Evolutionary conservation across 1,284 basidiomycete genomes (phyloP).

Genomic region (Ceratobasidium sp.): DNA sequence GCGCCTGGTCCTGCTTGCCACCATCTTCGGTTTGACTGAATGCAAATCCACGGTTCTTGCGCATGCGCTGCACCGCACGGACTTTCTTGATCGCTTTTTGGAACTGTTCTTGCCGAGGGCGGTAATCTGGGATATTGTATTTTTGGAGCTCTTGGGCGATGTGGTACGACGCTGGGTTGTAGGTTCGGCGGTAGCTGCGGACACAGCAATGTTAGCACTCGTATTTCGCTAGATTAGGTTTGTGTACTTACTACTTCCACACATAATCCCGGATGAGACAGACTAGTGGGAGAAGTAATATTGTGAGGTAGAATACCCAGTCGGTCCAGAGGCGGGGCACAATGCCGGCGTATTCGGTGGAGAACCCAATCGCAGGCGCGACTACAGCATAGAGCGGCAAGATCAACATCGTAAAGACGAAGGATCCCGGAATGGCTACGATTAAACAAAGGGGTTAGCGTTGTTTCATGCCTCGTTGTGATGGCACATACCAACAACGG

Average conservation of each 20-base stretch:
- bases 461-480: not conserved
- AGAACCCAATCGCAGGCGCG: slow-evolving; percentile 90
- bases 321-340: slow-evolving; percentile 91
- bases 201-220: slow-evolving; percentile 51
- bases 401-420: slow-evolving; percentile 94
- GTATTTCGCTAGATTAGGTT: slow-evolving; percentile 50
- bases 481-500: slow-evolving; percentile 77
- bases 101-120: slow-evolving; percentile 98
- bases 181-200: slow-evolving; percentile 88
- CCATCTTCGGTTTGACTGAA: slow-evolving; percentile 94
- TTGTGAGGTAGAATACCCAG: slow-evolving; percentile 89
- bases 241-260: slow-evolving; percentile 89
- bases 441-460: slow-evolving; percentile 8
- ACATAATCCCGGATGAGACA: slow-evolving; percentile 92
- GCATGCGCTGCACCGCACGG: slow-evolving; percentile 93
- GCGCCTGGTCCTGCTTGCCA: slow-evolving; percentile 85
- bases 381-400: slow-evolving; percentile 91
- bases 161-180: slow-evolving; percentile 91
- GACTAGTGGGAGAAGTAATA: slow-evolving; percentile 88
- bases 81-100: slow-evolving; percentile 99
- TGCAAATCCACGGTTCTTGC: slow-evolving; percentile 93
- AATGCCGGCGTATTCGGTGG: slow-evolving; percentile 89
- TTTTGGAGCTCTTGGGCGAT: slow-evolving; percentile 98
- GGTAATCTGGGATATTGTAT: slow-evolving; percentile 97
- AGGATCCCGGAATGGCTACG: slow-evolving; percentile 94